Evolutionary conservation across 2,329 filamentous ascomycete species (phyloP), one percentile per base, ranked within the genome.

Genomic region (Colletotrichum sp.): DNA sequence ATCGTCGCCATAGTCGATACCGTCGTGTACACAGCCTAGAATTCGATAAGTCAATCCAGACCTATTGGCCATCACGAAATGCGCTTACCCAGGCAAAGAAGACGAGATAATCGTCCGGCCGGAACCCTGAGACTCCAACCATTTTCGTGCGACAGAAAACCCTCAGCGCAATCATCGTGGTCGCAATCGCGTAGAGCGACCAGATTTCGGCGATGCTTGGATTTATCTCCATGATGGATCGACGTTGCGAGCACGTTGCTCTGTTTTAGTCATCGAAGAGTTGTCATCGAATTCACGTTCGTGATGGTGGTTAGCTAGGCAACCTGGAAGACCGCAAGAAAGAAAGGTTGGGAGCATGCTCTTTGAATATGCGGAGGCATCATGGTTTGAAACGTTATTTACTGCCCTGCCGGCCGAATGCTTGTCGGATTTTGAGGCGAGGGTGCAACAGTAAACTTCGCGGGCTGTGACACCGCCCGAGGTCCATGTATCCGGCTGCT

Each of bases 101-200:
- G 6, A 85, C 79, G 0, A 84, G 48, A 15, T 84, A 82, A 61
- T 86, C 84, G 66, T 86, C 84, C 18, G 77, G 77, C 16, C 82
- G 78, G 32, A 81, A 85, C 12, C 81, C 80, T 6, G 78, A 77
- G 7, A 81, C 68, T 2, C 84, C 84, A 3, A 84, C 83, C 66
- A 85, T 76, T 32, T 79, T 81, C 2, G 80, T 82, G 5, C 85
- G 80, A 28, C 80, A 82, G 52, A 84, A 82, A 2, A 83, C 74
- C 15, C 84, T 79, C 10, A 81, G 71, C 6, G 79, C 79, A 27
- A 86, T 84, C 65, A 82, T 79, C 1, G 80, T 16, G 22, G 78
- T 80, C 1, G 84, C 84, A 6, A 85, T 61, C 6, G 77, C 66
- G 72, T 82, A 86, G n/a, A 86, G 79, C 62, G 80, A 77, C 84